Evolutionary conservation across 2,329 filamentous ascomycete species (phyloP), one percentile per base, ranked within the genome.

Genomic region (Drechslerella dactyloides): DNA sequence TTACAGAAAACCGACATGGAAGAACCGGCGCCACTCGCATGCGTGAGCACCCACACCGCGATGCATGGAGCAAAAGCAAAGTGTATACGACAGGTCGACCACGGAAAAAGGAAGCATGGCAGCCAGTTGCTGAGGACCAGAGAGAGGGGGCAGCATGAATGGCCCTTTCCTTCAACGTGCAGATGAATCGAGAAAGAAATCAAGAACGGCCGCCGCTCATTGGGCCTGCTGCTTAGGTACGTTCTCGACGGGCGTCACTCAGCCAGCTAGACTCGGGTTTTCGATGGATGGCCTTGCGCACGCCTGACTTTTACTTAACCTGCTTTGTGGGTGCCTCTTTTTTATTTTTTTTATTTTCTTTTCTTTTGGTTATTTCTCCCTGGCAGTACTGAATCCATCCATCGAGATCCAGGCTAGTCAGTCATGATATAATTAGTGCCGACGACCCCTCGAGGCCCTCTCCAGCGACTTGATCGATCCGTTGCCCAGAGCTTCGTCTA

Each of bases 401-500:
- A 8, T 33, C 27, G 27, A 33, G 27, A 4, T 33, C 27, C 27
- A 33, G 27, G 27, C 27, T 33, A 33, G 27, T 8, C 27, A 4
- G 27, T 15, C 5, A 42, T 42, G 37, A 42, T 42, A 42, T 42
- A 42, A 42, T 42, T 42, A 42, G 37, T 42, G 37, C 37, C 37
- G 37, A 17, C 37, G 37, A 17, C 35, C 55, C 35, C 42, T 19
- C 46, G 51, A 61, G 15, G 27, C 4, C n/a, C 52, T n/a, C 58
- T 50, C 54, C 63, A 51, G 30, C 57, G 57, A 54, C 58, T 58
- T 51, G 56, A 56, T 42, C 48, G 53, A 61, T 61, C 56, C 52
- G 44, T 60, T 33, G 51, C 23, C 35, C 21, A 48, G 27, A 57
- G 57, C 51, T 27, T 58, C 44, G 61, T 44, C 58, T 23, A 69